Conservation (phyloP, 768 basidiomycete genomes). For the Cyclocybe aegerita region DNA sequence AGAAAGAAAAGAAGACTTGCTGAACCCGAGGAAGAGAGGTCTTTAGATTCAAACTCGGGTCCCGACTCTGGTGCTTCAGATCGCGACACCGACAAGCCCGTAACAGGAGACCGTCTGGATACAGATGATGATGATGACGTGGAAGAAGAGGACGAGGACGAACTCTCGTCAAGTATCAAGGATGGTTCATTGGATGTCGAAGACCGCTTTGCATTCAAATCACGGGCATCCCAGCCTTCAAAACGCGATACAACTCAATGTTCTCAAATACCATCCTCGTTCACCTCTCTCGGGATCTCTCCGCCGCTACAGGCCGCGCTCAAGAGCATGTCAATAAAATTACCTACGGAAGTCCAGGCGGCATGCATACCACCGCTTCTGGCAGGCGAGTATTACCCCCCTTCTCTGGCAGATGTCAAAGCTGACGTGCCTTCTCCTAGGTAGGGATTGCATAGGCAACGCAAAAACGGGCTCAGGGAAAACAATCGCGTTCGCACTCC, state of each 20-base stretch:
- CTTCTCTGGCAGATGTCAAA: background rate
- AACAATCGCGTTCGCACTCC: conserved; percentile 95
- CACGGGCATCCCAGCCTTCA: conserved; percentile 1
- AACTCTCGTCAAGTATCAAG: background rate
- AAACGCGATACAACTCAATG: background rate
- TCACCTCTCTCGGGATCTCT: conserved; percentile 60
- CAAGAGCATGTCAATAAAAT: conserved; percentile 77
- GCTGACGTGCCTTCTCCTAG: conserved; percentile 34
- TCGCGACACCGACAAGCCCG: conserved; percentile 8
- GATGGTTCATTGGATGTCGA: conserved; percentile 8
- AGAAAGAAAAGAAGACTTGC: conserved; percentile 36
- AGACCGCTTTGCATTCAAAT: conserved; percentile 17
- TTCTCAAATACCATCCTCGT: conserved; percentile 28
- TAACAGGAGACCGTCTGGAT: conserved; percentile 9
- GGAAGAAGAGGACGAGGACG: conserved; percentile 3
- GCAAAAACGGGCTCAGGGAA: conserved; percentile 98
- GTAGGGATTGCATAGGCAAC: conserved; percentile 95
- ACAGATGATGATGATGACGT: conserved; percentile 4
- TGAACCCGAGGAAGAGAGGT: background rate
- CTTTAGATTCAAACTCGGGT: conserved; percentile 2
- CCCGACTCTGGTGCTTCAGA: conserved; percentile 17
- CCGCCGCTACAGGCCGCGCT: conserved; percentile 62
- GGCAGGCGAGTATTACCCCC: conserved; percentile 48
- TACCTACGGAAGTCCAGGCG: conserved; percentile 84
- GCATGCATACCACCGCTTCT: conserved; percentile 90